Evolutionary conservation across 208 protist species (phyloP), one percentile per base, ranked within the genome.

Genomic region (Acanthamoeba healyi): DNA sequence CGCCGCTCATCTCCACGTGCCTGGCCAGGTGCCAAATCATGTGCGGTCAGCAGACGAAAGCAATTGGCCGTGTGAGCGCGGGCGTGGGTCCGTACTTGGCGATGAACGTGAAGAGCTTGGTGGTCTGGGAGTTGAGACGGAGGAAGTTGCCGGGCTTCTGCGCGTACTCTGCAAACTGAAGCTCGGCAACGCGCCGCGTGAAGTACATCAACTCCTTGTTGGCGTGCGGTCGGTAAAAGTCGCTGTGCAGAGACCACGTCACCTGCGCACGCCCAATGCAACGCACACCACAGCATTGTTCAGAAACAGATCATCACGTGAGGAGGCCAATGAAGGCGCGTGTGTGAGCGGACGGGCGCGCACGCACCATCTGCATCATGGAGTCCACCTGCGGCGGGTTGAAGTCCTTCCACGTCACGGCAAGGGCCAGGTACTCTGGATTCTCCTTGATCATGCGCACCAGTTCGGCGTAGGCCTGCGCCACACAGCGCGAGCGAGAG

Each of bases 141-240:
- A 82, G 72, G 40, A 82, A 82, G 38, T 82, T 82, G 72, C 72
- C 40, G 29, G 72, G 61, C 61, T 67, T 82, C 29, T 40, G 32
- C 22, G 19, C 72, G 38, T 49, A 82, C 17, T 24, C 38, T 4
- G 38, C 40, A 32, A 82, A 82, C 72, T 82, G 38, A 17, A 40
- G 12, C 29, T 82, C 72, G 38, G 72, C 72, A 6, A 82, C 72
- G 12, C 40, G 72, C 40, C 72, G 12, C 5, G 72, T 49, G 12
- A 46, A 40, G 24, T 51, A 49, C 72, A 82, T 40, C 14, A 82
- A 22, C 38, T 82, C 72, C 72, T 82, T 82, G 32, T 49, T 40
- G 17, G 72, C 72, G 22, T 82, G 38, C 4, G 40, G 72, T 82
- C 40, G 38, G 24, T 51, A 82, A 24, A 82, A 82, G 40, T 82